phyloP scores from a whole-genome alignment of 305 asterid species.

The Solanum hybrid region DNA sequence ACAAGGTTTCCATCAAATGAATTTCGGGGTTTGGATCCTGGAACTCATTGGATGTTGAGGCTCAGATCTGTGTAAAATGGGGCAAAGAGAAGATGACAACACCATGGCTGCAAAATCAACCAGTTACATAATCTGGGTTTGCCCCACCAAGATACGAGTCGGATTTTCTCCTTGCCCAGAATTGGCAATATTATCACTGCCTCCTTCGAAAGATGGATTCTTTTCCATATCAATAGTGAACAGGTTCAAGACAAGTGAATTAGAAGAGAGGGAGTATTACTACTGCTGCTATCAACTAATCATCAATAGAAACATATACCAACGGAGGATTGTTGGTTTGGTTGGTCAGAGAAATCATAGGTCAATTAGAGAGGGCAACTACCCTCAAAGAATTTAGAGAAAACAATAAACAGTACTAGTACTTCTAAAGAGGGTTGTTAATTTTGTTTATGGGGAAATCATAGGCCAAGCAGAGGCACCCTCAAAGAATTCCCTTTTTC shows the following conservation, averaged over 20 bases:
- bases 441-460: not conserved
- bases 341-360: not conserved
- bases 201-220: not conserved
- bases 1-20: not conserved
- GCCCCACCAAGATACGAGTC: constrained; percentile 32
- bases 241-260: not conserved
- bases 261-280: not conserved
- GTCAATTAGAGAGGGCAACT: not conserved
- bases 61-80: constrained; percentile 29
- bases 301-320: not conserved
- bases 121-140: not conserved
- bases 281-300: not conserved
- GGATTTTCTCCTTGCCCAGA: constrained; percentile 1
- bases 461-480: not conserved
- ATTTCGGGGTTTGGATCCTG: not conserved
- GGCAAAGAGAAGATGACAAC: constrained; percentile 13
- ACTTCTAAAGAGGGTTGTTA: not conserved
- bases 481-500: not conserved
- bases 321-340: not conserved
- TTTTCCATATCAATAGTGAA: not conserved
- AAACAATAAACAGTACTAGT: not conserved
- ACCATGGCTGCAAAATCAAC: not conserved
- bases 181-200: not conserved
- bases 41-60: constrained; percentile 4
- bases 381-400: not conserved